Evolutionary conservation across 164 flowering plant species (phyloP).

Genomic region (Santalum album): DNA sequence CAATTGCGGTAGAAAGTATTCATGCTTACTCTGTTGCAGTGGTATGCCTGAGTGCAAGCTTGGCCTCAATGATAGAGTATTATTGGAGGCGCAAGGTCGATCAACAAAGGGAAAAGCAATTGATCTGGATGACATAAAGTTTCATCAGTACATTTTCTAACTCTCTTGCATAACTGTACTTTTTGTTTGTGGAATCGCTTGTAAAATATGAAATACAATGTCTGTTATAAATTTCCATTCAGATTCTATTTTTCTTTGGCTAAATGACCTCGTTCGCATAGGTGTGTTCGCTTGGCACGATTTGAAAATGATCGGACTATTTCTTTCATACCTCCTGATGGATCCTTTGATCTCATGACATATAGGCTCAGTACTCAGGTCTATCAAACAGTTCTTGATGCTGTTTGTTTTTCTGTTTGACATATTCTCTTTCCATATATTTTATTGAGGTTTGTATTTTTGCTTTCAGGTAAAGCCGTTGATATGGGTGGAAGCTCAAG

Average conservation of each 20-base stretch:
- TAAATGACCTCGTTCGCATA: slow-evolving; percentile 8
- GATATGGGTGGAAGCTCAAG: slow-evolving; percentile 98
- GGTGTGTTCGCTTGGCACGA: slow-evolving; percentile 98
- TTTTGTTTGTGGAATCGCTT: not conserved
- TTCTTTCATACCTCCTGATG: slow-evolving; percentile 98
- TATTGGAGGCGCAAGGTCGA: slow-evolving; percentile 94
- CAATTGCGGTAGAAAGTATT: too few relatives aligned
- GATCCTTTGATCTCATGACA: slow-evolving; percentile 94
- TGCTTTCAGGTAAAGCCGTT: slow-evolving; percentile 79
- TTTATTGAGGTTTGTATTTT: not conserved
- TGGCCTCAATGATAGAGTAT: slow-evolving; percentile 88
- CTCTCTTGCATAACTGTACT: slow-evolving; percentile 7
- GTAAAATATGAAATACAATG: too few relatives aligned
- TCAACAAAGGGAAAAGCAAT: slow-evolving; percentile 96
- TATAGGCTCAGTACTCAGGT: slow-evolving; percentile 97
- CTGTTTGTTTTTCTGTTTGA: not conserved
- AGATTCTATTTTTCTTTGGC: too few relatives aligned
- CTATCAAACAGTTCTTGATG: slow-evolving; percentile 7
- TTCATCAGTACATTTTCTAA: slow-evolving; percentile 76
- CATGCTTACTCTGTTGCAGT: slow-evolving; percentile 38
- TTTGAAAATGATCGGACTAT: slow-evolving; percentile 98
- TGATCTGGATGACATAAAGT: slow-evolving; percentile 94
- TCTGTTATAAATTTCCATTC: too few relatives aligned
- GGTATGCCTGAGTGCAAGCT: slow-evolving; percentile 99
- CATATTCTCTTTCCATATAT: not conserved